Base-by-base conservation (phyloP, 768 basidiomycete genomes). In the Serpula lacrymans region DNA sequence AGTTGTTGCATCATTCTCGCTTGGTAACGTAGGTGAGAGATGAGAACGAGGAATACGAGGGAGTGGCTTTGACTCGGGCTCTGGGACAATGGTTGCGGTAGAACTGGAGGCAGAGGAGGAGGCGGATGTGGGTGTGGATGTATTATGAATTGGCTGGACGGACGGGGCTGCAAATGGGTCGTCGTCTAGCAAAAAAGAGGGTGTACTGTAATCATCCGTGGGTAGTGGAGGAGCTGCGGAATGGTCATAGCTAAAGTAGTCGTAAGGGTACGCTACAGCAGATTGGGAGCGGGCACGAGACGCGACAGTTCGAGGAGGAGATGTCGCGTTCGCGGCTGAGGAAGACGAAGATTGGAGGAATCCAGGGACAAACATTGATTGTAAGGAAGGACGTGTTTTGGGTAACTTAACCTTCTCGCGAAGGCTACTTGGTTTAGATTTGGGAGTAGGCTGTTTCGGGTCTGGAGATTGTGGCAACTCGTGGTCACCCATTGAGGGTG, bases 111-210 rank as follows among this genome's bases (percentile, higher is more conserved):
- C 10, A 13, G 13, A 35, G 22, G 30, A 40, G 27, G 14, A 34
- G 22, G 37, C 13, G 21, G 37, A 21, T 7, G 36, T 21, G 18
- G 36, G 33, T n/a, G n/a, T n/a, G n/a, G n/a, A 28, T 14, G 36
- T 40, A 40, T 22, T 27, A 23, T 18, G 42, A 24, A 27, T 44
- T 9, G 7, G 52, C 47, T 17, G 44, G 51, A 20, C 46, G 21
- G 59, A 52, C 1, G 70, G 63, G 11, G 45, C 12, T 33, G 85
- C 85, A 50, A 88, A 88, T 2, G 85, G 85, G 51, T 88, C 85
- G 37, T 82, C 78, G 50, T 86, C 84, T 18, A 84, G 64, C 14
- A 85, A 68, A 45, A 31, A 28, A 65, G 72, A n/a, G 23, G 31
- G 34, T 36, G n/a, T n/a, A n/a, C n/a, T n/a, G n/a, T n/a, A n/a